Percentiles rank a stretch among this genome's conserved stretches.
Evolutionary conservation across 2,329 filamentous ascomycete species (phyloP).

Genomic region (Nakataea oryzae): DNA sequence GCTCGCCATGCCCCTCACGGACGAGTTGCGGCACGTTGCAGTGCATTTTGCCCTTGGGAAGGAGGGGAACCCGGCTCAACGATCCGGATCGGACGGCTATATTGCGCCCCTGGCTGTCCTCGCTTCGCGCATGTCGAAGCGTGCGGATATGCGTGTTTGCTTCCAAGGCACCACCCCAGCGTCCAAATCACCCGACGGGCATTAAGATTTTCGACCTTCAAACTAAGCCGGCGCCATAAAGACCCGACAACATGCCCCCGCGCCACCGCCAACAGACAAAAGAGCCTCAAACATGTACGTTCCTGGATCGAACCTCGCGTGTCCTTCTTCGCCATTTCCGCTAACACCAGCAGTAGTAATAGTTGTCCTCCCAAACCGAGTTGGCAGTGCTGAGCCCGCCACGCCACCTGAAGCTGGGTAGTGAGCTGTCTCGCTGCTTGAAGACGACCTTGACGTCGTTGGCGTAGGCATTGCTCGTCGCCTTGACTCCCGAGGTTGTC

Average conservation of each 20-base stretch:
- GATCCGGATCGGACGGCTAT: not conserved
- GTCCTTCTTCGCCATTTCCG: not conserved
- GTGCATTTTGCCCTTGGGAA: not conserved
- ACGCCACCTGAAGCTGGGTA: slow-evolving; percentile 25
- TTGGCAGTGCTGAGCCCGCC: slow-evolving; percentile 13
- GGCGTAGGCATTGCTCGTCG: slow-evolving; percentile 26
- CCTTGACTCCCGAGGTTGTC: slow-evolving; percentile 16
- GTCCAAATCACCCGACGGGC: not conserved
- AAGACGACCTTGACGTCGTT: slow-evolving; percentile 16
- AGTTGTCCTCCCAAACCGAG: slow-evolving; percentile 19
- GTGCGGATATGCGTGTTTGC: too few species aligned
- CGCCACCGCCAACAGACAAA: not conserved
- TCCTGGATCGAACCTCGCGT: not conserved
- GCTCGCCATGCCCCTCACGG: not conserved
- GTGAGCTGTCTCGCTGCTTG: slow-evolving; percentile 19
- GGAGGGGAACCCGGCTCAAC: not conserved
- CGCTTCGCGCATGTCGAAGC: not conserved
- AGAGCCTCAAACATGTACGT: not conserved
- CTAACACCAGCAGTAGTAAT: slow-evolving; percentile 19
- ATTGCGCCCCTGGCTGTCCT: not conserved
- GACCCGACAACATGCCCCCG: not conserved
- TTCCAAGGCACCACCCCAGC: not conserved
- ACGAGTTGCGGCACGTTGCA: not conserved
- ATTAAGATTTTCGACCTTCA: not conserved
- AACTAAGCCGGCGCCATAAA: not conserved